phyloP scores from a whole-genome alignment of 2,329 filamentous ascomycete species.

The Colletotrichum australisinense region DNA sequence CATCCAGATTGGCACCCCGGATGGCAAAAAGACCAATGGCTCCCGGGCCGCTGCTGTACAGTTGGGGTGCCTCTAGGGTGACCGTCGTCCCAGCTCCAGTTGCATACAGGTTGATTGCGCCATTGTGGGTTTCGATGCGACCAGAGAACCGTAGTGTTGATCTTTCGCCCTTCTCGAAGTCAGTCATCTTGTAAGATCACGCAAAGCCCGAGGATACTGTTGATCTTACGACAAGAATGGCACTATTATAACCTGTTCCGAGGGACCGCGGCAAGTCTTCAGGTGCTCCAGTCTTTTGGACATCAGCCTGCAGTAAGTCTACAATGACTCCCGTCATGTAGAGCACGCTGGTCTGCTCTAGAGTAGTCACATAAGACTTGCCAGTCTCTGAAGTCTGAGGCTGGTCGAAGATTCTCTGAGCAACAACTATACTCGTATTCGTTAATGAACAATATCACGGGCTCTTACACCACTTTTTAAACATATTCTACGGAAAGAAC shows the following conservation, averaged over 20 bases:
- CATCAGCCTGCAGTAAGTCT: not conserved
- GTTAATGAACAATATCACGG: fast-evolving
- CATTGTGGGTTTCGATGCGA: slow-evolving; percentile 16
- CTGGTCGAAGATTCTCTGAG: not conserved
- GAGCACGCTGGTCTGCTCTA: slow-evolving; percentile 8
- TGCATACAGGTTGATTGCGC: slow-evolving; percentile 7
- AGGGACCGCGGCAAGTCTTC: slow-evolving; percentile 2
- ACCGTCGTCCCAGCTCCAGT: not conserved
- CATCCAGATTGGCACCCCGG: not conserved
- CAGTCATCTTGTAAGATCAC: not conserved
- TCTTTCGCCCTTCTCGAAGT: not conserved
- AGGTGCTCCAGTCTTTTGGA: not conserved
- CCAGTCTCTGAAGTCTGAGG: not conserved
- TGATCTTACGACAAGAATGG: not conserved
- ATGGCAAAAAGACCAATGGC: not conserved
- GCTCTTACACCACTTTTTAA: too few relatives aligned
- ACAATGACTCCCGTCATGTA: slow-evolving; percentile 6
- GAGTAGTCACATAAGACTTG: not conserved
- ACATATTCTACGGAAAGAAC: not conserved
- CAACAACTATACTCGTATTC: not conserved
- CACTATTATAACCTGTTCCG: not conserved
- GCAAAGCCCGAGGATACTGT: too few relatives aligned
- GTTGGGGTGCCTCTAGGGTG: not conserved
- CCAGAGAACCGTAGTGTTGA: not conserved
- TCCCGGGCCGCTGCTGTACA: slow-evolving; percentile 16